Evolutionary conservation across 805 yeast species (phyloP).

Genomic region (Helenozyma rhizophorensis): DNA sequence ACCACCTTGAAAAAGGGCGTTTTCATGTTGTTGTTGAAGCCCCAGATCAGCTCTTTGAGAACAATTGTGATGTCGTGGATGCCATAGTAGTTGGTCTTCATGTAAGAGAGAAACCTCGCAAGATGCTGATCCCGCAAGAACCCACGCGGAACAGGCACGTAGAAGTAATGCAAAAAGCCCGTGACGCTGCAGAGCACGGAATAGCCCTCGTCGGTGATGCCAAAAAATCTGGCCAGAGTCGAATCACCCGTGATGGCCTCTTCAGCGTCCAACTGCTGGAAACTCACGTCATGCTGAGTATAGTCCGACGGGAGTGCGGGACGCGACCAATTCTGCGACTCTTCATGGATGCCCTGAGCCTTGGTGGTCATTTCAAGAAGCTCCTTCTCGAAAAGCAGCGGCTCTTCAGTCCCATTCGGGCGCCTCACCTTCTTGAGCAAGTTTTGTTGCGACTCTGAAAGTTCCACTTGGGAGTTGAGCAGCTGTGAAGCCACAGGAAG

Average conservation of each 20-base stretch:
- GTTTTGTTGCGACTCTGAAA: conserved; percentile 28
- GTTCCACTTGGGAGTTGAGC: conserved; percentile 16
- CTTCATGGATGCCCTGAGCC: conserved; percentile 24
- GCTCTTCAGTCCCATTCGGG: conserved; percentile 31
- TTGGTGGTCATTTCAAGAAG: conserved; percentile 14
- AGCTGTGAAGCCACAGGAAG: conserved; percentile 28
- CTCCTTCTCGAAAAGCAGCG: conserved; percentile 24
- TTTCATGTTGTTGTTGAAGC: conserved; percentile 74
- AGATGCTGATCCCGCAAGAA: conserved; percentile 56
- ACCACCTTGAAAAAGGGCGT: conserved; percentile 75
- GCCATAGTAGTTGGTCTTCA: conserved; percentile 50
- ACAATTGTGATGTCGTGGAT: conserved; percentile 61
- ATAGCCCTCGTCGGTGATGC: conserved; percentile 84
- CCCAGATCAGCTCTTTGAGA: conserved; percentile 88
- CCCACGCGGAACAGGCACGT: conserved; percentile 85
- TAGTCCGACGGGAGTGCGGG: conserved; percentile 52
- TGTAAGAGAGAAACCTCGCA: conserved; percentile 38
- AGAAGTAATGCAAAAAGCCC: conserved; percentile 86
- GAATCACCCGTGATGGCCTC: conserved; percentile 60
- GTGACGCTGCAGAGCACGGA: conserved; percentile 86
- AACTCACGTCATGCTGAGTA: conserved; percentile 49
- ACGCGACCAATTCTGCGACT: conserved; percentile 46
- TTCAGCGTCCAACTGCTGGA: conserved; percentile 95
- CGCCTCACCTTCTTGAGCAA: conserved; percentile 30
- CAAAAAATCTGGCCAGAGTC: conserved; percentile 78